These are phyloP conservation scores for Eudorina sp. DNA, from an alignment of 139 green algal species.

Conservation along the genomic window DNA sequence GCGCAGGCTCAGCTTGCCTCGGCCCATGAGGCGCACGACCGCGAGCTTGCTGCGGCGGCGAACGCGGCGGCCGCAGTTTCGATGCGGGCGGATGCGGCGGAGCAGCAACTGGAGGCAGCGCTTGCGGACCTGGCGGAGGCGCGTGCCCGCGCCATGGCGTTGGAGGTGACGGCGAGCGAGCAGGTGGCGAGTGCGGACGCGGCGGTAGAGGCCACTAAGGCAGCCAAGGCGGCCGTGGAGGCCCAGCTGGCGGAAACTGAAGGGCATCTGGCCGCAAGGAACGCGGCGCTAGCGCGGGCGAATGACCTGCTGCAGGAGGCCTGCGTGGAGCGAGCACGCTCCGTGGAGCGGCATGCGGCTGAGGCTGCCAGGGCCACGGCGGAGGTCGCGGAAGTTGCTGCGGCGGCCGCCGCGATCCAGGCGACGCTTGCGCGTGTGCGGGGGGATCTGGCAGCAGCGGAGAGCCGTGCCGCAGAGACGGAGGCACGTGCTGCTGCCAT, in stretches of 20 bases:
- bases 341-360: not conserved
- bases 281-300: not conserved
- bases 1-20: slow-evolving; percentile 30
- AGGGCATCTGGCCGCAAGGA: not conserved
- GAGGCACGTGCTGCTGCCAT: not conserved
- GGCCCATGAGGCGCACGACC: not conserved
- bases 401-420: not conserved
- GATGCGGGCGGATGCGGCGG: not conserved
- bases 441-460: not conserved
- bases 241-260: not conserved
- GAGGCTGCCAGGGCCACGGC: no score
- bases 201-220: not conserved
- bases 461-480: not conserved
- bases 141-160: not conserved
- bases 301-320: not conserved
- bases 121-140: not conserved
- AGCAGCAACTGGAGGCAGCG: not conserved
- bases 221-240: not conserved
- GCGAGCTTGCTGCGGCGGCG: not conserved
- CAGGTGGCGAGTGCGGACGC: not conserved
- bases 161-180: slow-evolving; percentile 2
- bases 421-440: not conserved
- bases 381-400: not conserved
- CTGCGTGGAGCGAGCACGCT: not conserved
- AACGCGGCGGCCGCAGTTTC: not conserved